Percentiles rank a stretch among this genome's conserved stretches.
Conservation (phyloP, 2,329 filamentous ascomycete species). For the Gnomoniopsis sp. region DNA sequence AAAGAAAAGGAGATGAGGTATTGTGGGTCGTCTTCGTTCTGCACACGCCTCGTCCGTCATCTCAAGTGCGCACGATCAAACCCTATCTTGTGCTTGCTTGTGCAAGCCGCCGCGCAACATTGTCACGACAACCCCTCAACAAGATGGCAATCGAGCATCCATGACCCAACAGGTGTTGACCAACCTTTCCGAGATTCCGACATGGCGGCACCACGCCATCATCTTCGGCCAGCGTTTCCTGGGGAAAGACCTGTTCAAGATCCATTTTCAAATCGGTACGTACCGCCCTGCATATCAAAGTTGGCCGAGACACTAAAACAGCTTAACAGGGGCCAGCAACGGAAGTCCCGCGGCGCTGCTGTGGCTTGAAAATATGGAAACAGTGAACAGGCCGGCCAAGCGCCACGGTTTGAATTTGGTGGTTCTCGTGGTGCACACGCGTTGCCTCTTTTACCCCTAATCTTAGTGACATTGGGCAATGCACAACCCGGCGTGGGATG, state of each 20-base stretch:
- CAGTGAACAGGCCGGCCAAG: too few species aligned
- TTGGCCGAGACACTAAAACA: not conserved
- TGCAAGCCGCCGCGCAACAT: not conserved
- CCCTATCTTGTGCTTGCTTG: not conserved
- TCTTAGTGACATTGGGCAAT: not conserved
- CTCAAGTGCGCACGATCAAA: not conserved
- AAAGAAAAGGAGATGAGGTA: not conserved
- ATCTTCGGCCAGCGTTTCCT: not conserved
- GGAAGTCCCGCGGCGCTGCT: not conserved
- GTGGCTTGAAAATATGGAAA: constrained; percentile 9
- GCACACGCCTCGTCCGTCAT: not conserved
- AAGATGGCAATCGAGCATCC: constrained; percentile 1
- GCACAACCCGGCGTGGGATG: not conserved
- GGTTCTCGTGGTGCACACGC: too few species aligned
- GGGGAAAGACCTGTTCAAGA: not conserved
- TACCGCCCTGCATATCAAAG: not conserved
- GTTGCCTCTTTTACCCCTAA: too few species aligned
- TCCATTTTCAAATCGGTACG: not conserved
- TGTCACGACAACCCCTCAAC: constrained; percentile 9
- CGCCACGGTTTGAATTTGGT: too few species aligned
- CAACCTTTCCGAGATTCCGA: not conserved
- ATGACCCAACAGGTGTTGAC: not conserved
- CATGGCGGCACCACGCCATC: constrained; percentile 9
- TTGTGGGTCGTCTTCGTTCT: not conserved
- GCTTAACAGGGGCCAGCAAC: not conserved